phyloP scores from a whole-genome alignment of 1,284 basidiomycete genomes.

The Melanopsichium pennsylvanicum region DNA sequence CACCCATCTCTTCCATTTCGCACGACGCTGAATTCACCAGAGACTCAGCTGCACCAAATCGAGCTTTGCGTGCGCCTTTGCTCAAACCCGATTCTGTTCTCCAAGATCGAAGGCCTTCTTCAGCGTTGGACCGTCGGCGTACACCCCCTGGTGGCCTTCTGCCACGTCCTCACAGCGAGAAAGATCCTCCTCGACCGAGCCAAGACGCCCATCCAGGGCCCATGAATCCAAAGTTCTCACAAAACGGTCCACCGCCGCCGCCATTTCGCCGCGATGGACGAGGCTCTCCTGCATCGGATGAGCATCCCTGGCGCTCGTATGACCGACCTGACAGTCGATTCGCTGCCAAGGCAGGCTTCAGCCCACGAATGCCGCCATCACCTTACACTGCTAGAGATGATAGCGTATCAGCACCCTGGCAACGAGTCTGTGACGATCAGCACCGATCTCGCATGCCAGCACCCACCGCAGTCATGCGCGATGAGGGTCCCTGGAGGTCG shows the following conservation, averaged over 20 bases:
- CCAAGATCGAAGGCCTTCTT: slow-evolving; percentile 17
- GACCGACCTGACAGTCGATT: slow-evolving; percentile 19
- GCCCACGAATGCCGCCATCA: slow-evolving; percentile 11
- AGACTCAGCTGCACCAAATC: not conserved
- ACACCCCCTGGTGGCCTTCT: slow-evolving; percentile 15
- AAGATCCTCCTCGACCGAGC: slow-evolving; percentile 5
- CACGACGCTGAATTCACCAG: slow-evolving; percentile 1
- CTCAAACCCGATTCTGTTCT: not conserved
- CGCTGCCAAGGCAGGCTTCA: slow-evolving; percentile 18
- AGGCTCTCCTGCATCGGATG: slow-evolving; percentile 14
- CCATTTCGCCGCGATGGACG: slow-evolving; percentile 16
- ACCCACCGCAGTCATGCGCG: slow-evolving; percentile 9
- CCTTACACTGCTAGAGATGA: slow-evolving; percentile 14
- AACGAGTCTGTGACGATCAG: slow-evolving; percentile 14
- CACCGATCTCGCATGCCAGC: slow-evolving; percentile 24
- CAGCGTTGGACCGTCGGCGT: slow-evolving; percentile 12
- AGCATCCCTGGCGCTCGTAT: slow-evolving; percentile 19
- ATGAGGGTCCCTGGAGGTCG: slow-evolving; percentile 18
- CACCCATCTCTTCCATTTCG: slow-evolving; percentile 23
- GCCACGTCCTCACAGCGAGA: slow-evolving; percentile 9
- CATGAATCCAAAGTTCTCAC: slow-evolving; percentile 1
- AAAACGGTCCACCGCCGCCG: slow-evolving; percentile 14
- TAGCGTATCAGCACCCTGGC: slow-evolving; percentile 10
- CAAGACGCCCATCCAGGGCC: slow-evolving; percentile 10
- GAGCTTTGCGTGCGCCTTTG: slow-evolving; percentile 1